Percentiles rank a stretch among this genome's conserved stretches.
Conservation (phyloP, 2,329 filamentous ascomycete species). For the Endocalyx cinctus region DNA sequence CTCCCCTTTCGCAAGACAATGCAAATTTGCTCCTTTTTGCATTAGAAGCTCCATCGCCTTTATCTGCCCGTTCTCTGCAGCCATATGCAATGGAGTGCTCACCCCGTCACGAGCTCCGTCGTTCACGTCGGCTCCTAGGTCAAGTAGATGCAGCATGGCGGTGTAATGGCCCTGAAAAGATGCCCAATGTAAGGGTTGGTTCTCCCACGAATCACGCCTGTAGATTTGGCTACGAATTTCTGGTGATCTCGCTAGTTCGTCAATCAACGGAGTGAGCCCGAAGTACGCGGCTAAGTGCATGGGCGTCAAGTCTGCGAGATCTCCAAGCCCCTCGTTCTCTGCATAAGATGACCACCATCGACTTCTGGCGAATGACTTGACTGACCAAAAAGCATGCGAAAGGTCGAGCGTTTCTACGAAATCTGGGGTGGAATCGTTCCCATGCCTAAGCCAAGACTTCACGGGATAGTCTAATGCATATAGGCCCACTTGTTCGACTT, state of each 20-base stretch:
- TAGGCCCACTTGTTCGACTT: not conserved
- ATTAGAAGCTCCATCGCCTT: constrained; percentile 1
- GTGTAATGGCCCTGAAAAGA: not conserved
- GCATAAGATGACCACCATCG: not conserved
- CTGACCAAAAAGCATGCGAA: not conserved
- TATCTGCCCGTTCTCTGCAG: not conserved
- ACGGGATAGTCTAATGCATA: not conserved
- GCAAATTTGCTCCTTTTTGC: not conserved
- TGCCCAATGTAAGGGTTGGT: constrained; percentile 1
- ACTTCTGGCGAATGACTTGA: not conserved
- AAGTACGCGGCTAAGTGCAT: not conserved
- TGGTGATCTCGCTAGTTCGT: not conserved
- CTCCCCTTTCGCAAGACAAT: not conserved
- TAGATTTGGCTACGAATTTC: not conserved
- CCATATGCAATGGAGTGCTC: constrained; percentile 1
- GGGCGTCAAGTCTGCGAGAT: not conserved
- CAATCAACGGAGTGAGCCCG: not conserved
- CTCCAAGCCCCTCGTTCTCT: not conserved
- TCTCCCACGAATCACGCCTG: constrained; percentile 1
- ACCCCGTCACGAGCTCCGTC: not conserved
- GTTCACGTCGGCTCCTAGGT: not conserved
- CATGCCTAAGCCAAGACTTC: not conserved
- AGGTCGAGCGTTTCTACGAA: constrained; percentile 1
- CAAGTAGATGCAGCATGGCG: not conserved
- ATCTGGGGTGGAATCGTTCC: constrained; percentile 1